Evolutionary conservation across 129 eudicot genomes (phyloP), one percentile per base, ranked within the genome.

Genomic region (Lonicera japonica): DNA sequence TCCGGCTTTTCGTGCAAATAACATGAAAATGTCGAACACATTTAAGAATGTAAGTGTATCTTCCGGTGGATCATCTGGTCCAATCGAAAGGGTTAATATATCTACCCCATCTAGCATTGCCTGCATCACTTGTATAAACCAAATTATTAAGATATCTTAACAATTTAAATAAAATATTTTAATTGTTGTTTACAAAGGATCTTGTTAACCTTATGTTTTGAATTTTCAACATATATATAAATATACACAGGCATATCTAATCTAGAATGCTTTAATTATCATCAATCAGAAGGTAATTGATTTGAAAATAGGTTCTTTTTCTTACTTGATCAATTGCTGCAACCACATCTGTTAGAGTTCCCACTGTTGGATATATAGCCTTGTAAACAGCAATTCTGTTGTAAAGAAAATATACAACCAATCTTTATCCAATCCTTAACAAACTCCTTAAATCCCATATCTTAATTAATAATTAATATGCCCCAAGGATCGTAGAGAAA

Each of bases 271-370:
- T 43, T 10, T 14, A 43, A 43, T 14, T 4, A 10, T 43, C 50
- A 43, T 14, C 16, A 43, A 43, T 8, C 50, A 43, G 14, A 43
- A 3, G 50, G 3, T 21, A 29, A n/a, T 5, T 25, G 56, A n/a
- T 36, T 21, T 1, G 4, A 1, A 67, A 17, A 47, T 36, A 45
- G 64, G 38, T 19, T 3, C 23, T 23, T n/a, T 36, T 55, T 13
- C 75, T 85, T 78, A 94, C 96, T 73, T 94, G 99, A 70, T 94
- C 96, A 52, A 94, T 88, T 58, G 99, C 96, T 40, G 96, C 95
- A 57, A 94, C 70, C 40, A 94, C 95, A 77, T 94, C 99, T 64
- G 96, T 25, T 61, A 79, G 23, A 58, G 99, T 88, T 61, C 92
- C 96, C 11, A 81, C 23, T 60, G 74, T 85, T 60, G 99, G 96